Percentiles rank a stretch among this genome's conserved stretches.
These are phyloP conservation scores for Teratosphaeria zuluensis DNA, from an alignment of 2,329 filamentous ascomycete genomes.

Conservation along the genomic window DNA sequence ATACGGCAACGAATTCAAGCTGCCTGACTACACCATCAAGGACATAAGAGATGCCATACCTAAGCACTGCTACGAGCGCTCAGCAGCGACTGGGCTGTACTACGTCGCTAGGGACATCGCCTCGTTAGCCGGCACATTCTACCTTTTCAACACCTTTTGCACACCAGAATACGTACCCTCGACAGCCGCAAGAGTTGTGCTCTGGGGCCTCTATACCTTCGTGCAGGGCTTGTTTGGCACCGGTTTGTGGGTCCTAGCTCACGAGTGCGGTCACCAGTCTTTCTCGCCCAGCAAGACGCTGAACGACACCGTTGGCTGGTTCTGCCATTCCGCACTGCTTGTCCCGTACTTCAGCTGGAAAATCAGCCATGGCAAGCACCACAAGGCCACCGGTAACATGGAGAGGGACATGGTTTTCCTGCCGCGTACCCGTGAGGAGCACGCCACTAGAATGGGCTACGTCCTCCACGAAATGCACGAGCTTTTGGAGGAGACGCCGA, in stretches of 20 bases:
- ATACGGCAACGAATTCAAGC: conserved; percentile 87
- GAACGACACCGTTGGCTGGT: conserved; percentile 88
- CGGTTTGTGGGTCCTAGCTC: conserved; percentile 89
- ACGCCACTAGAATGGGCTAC: conserved; percentile 64
- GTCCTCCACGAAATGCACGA: conserved; percentile 74
- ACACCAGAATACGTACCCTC: conserved; percentile 75
- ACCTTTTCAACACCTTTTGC: conserved; percentile 78
- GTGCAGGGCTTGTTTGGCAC: conserved; percentile 89
- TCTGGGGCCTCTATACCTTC: conserved; percentile 63
- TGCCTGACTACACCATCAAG: conserved; percentile 96
- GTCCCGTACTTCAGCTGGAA: conserved; percentile 99
- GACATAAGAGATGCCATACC: conserved; percentile 95
- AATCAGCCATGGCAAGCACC: conserved; percentile 97
- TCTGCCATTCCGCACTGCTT: conserved; percentile 77
- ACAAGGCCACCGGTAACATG: conserved; percentile 96
- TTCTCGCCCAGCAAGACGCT: conserved; percentile 87
- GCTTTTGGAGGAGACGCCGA: conserved; percentile 88
- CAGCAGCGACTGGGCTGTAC: conserved; percentile 59
- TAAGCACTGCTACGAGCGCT: conserved; percentile 92
- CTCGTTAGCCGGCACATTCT: conserved; percentile 67
- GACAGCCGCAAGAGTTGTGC: conserved; percentile 52
- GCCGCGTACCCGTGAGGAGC: conserved; percentile 79
- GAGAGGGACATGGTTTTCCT: conserved; percentile 98
- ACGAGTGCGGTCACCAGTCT: conserved; percentile 95
- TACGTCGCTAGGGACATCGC: conserved; percentile 79